Evolutionary conservation across 2,329 filamentous ascomycete genomes (phyloP).

Genomic region (Colletotrichum zoysiae): DNA sequence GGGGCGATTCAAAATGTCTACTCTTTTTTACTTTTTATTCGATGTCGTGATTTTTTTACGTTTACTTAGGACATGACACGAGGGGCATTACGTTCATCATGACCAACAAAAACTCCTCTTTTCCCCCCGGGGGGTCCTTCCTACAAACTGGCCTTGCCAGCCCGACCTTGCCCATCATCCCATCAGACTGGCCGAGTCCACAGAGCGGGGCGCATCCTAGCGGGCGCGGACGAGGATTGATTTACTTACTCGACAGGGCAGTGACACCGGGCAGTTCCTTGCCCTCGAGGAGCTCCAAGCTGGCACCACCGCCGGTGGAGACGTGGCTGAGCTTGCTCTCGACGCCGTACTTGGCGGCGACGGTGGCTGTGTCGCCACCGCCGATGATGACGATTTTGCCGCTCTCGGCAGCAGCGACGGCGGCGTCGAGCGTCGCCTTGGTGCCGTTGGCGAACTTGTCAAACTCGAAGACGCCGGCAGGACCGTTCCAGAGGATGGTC

Average conservation of each 20-base stretch:
- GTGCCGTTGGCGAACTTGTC: slow-evolving; percentile 94
- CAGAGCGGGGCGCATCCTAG: slow-evolving; percentile 20
- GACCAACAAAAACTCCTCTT: slow-evolving; percentile 2
- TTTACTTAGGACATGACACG: slow-evolving; percentile 34
- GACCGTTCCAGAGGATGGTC: slow-evolving; percentile 99
- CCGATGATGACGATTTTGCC: slow-evolving; percentile 99
- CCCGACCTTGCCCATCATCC: slow-evolving; percentile 50
- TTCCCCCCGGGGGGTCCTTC: slow-evolving; percentile 19
- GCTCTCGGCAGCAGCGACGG: slow-evolving; percentile 81
- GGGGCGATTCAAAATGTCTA: background rate
- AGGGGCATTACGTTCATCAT: slow-evolving; percentile 41
- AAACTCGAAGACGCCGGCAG: slow-evolving; percentile 97
- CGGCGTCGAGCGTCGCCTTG: slow-evolving; percentile 91
- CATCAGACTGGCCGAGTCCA: slow-evolving; percentile 47
- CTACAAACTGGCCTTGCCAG: slow-evolving; percentile 54
- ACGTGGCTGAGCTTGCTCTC: slow-evolving; percentile 99
- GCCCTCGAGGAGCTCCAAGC: slow-evolving; percentile 95
- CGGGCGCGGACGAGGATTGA: slow-evolving; percentile 29
- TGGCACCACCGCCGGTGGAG: slow-evolving; percentile 95
- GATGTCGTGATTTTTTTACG: slow-evolving; percentile 31
- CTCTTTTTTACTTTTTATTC: slow-evolving; percentile 23
- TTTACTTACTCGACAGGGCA: slow-evolving; percentile 85
- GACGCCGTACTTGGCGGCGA: slow-evolving; percentile 95
- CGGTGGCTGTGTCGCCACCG: slow-evolving; percentile 97
- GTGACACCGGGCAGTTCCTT: slow-evolving; percentile 96